Evolutionary conservation across 1,284 basidiomycete species (phyloP), one percentile per base, ranked within the genome.

Genomic region (Rhodotorula sp.): DNA sequence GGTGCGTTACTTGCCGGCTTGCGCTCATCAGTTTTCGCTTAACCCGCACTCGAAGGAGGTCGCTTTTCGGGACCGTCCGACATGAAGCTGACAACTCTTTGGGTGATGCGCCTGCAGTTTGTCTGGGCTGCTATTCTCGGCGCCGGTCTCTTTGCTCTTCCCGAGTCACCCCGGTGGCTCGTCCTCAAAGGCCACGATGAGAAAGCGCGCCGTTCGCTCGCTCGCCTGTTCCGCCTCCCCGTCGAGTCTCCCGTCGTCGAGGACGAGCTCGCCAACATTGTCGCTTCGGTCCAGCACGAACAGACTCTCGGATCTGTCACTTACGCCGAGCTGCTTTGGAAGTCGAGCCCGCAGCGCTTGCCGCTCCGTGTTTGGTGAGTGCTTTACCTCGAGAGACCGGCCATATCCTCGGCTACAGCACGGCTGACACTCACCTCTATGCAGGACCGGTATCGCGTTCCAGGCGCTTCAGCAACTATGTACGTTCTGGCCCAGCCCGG

Each of bases 131-230:
- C 87, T 56, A 69, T 70, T 37, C 86, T 89, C 61, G 70, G 83
- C 66, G 84, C 84, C 17, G 86, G 89, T 22, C 79, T 87, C 75
- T 85, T 88, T 75, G 75, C 85, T 82, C 82, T 89, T 46, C 88
- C 88, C 55, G 89, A 90, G 78, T 89, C 87, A 12, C 88, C 88
- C 22, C 83, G 88, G 79, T 90, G 82, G 88, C 84, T 89, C 24
- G 80, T 88, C 49, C 87, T 86, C 78, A 83, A 85, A 58, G 86
- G 86, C 22, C 83, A 86, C 53, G 81, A 85, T 62, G 85, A 85
- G 4, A 85, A 89, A 74, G 88, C 89, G 0, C 81, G 86, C 59
- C 88, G 87, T 86, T 87, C 86, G 17, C 79, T 83, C 71, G 80
- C 71, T 6, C 74, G 74, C 33, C 64, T 77, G 18, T 66, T 75